Evolutionary conservation across 2,329 filamentous ascomycete genomes (phyloP), one percentile per base, ranked within the genome.

Genomic region (Claviceps sp.): DNA sequence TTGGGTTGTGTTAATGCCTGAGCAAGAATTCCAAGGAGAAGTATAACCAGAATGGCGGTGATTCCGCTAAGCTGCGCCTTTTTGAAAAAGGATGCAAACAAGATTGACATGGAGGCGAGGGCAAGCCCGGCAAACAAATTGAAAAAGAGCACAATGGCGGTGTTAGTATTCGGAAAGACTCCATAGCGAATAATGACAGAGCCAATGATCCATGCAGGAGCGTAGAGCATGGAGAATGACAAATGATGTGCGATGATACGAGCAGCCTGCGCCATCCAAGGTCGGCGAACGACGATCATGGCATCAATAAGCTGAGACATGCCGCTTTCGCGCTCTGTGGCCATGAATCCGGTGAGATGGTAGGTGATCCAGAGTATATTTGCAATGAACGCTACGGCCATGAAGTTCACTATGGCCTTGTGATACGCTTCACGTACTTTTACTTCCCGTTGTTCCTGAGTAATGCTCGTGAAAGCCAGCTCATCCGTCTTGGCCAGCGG

Each of bases 251-350:
- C 82, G 8, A 90, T 63, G 14, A 95, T 74, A n/a, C 90, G 78
- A 1, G 85, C 84, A 22, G 81, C 79, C 67, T 91, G 87, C 10
- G 85, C 82, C 61, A 88, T 76, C 87, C 88, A 94, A 44, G 79
- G 73, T 48, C 76, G 76, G 51, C 76, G 75, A 52, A 87, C 87
- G 0, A 87, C 85, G 74, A 93, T 90, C 88, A 95, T 95, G 51
- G 88, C 85, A 67, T 96, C 90, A 44, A 96, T 81, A 30, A 96
- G 73, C 56, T 89, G 87, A 4, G 87, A 87, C 78, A 95, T 93
- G 53, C 89, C 90, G 16, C 82, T 74, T 70, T 96, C 90, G 52
- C 90, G 76, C 68, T 96, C 90, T 2, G 83, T 81, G 7, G 90
- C 89, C 64, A 95, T 84, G 60, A 90, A 82, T 8, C 90, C 90